Evolutionary conservation across 228 moss, liverwort and hornwort genomes (phyloP).

Genomic region (Sphagnum fallax): DNA sequence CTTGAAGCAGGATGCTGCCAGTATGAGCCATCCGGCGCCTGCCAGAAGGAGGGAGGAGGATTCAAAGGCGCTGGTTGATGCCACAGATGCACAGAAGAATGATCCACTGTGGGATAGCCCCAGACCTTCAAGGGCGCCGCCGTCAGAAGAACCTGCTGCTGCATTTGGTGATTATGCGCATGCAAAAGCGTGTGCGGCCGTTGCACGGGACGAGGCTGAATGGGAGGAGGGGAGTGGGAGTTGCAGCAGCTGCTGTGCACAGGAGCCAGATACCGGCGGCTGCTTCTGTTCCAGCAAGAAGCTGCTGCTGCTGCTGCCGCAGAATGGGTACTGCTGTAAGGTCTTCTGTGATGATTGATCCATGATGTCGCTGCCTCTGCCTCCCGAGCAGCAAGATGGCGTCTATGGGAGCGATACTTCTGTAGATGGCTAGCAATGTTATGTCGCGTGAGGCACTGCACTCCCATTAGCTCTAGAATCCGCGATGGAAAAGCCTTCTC

Average conservation of each 20-base stretch:
- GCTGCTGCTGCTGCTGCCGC: constrained; percentile 5
- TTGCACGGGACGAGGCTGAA: constrained; percentile 83
- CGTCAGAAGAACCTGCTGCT: constrained; percentile 3
- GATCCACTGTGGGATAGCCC: constrained; percentile 93
- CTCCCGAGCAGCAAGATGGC: constrained; percentile 87
- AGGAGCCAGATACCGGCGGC: constrained; percentile 67
- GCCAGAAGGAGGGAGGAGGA: constrained; percentile 75
- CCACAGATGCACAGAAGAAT: constrained; percentile 91
- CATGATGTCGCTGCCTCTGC: constrained; percentile 88
- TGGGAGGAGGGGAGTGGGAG: constrained; percentile 30
- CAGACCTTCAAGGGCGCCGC: constrained; percentile 51
- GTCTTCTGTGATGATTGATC: constrained; percentile 53
- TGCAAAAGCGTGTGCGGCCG: constrained; percentile 19
- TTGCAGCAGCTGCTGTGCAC: constrained; percentile 35
- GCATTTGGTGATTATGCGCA: constrained; percentile 8
- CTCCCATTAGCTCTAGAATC: constrained; percentile 95
- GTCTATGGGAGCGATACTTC: constrained; percentile 96
- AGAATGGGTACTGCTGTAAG: background rate
- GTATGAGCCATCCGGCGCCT: constrained; percentile 92
- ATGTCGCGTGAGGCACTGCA: constrained; percentile 91
- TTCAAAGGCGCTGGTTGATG: constrained; percentile 60
- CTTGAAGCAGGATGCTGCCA: constrained; percentile 87
- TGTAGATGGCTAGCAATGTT: constrained; percentile 98
- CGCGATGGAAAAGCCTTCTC: constrained; percentile 97
- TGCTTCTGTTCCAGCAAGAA: constrained; percentile 66